Evolutionary conservation across 2,329 filamentous ascomycete genomes (phyloP), one percentile per base, ranked within the genome.

Genomic region (Penicillium aurantiogriseum): DNA sequence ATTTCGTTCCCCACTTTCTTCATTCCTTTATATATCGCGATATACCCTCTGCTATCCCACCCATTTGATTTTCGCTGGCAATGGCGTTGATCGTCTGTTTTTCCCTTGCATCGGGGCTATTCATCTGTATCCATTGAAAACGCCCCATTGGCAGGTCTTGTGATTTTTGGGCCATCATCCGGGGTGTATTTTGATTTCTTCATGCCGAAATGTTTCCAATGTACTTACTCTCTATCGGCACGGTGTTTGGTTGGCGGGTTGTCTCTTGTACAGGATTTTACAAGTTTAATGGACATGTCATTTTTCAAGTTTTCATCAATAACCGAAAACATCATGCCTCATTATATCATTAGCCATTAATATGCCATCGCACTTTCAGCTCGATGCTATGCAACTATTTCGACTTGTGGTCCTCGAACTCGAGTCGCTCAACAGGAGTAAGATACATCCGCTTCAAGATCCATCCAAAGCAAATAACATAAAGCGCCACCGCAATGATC

Each of bases 11-110:
- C 35, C 42, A 45, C 47, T 38, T 49, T 46, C 43, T n/a, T 46
- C 59, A 29, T 60, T 66, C 63, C 45, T 54, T 64, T 51, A 62
- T 45, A 62, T 43, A 62, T 50, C 49, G 64, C 63, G 52, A 57
- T 67, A 67, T 67, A 67, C 65, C 65, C 65, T 60, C 51, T 56
- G 45, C 43, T 53, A 56, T 43, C 58, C 48, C 38, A 57, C 44
- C 53, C 31, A 35, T 42, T 51, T 31, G 50, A 53, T 52, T 60
- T 55, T 35, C 25, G 50, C 49, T 58, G 44, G 46, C 36, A 27
- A 49, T 53, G 60, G 60, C 62, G 63, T 62, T 64, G 48, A 51
- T 60, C 57, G 29, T 59, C 57, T 50, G 3, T 56, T 53, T 39
- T 35, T 17, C 35, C 21, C 25, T 43, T 54, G 31, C 21, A 40